Conservation (phyloP, 2,329 filamentous ascomycete species). For the Xylaria hypoxylon region DNA sequence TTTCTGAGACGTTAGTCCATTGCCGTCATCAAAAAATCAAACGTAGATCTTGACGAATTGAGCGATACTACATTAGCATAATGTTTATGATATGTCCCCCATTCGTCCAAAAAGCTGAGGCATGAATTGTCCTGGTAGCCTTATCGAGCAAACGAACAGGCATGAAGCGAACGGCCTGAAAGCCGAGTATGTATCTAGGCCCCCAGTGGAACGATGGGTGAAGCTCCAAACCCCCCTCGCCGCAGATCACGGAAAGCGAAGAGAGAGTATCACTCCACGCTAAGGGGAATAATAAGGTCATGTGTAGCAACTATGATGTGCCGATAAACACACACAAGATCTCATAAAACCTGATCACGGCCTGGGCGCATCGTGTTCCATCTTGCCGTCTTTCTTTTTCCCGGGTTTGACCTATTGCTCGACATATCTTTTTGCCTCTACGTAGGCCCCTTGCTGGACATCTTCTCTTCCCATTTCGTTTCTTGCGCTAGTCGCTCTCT, state of each 20-base stretch:
- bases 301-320: conserved; percentile 26
- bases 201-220: conserved; percentile 15
- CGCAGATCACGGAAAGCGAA: conserved; percentile 34
- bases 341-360: conserved; percentile 39
- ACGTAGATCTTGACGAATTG: not conserved
- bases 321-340: conserved; percentile 35
- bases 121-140: not conserved
- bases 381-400: conserved; percentile 27
- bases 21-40: not conserved
- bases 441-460: conserved; percentile 31
- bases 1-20: not conserved
- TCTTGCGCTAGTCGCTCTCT: conserved; percentile 36
- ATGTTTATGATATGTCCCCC: not conserved
- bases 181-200: conserved; percentile 20
- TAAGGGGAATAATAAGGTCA: not conserved
- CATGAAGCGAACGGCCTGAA: not conserved
- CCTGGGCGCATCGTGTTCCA: conserved; percentile 15
- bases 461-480: conserved; percentile 25
- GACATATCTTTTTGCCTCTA: conserved; percentile 28
- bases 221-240: conserved; percentile 25
- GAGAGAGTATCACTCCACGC: conserved; percentile 17
- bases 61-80: not conserved
- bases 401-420: conserved; percentile 28
- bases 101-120: not conserved
- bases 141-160: not conserved